phyloP scores from a whole-genome alignment of 495 filamentous ascomycete species.

The Lentithecium fluviatile region DNA sequence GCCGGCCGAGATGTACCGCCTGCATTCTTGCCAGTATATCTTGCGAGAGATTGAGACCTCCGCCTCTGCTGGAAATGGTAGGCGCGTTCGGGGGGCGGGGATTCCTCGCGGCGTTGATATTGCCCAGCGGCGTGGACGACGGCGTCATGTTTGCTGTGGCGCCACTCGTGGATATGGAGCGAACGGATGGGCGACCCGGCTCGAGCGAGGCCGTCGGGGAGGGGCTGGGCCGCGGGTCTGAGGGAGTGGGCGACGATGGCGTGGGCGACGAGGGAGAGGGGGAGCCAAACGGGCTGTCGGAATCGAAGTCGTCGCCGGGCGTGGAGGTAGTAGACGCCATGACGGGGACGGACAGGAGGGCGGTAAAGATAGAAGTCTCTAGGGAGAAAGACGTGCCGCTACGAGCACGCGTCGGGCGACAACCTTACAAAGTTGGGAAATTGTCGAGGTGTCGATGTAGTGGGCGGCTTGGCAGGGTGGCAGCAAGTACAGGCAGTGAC shows the following conservation, averaged over 20 bases:
- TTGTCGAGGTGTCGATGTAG: neutral
- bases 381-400: neutral
- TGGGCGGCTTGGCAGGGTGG: too few species aligned
- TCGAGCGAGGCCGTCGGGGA: slow-evolving; percentile 13
- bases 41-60: slow-evolving; percentile 58
- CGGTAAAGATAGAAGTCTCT: neutral
- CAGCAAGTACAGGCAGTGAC: too few species aligned
- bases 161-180: slow-evolving; percentile 42
- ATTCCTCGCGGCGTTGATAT: slow-evolving; percentile 74
- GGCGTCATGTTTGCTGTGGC: slow-evolving; percentile 57
- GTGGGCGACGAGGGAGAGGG: slow-evolving; percentile 3
- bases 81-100: slow-evolving; percentile 46
- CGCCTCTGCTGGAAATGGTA: slow-evolving; percentile 56
- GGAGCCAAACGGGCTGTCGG: slow-evolving; percentile 10
- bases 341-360: neutral
- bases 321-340: slow-evolving; percentile 1
- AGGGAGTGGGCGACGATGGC: neutral
- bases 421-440: neutral
- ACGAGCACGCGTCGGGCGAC: neutral
- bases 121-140: slow-evolving; percentile 77
- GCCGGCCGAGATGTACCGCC: slow-evolving; percentile 39
- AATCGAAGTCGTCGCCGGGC: slow-evolving; percentile 20
- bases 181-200: slow-evolving; percentile 18
- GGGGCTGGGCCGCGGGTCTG: neutral
- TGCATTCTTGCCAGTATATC: slow-evolving; percentile 65